phyloP scores from a whole-genome alignment of 768 basidiomycete genomes.

The Podaxis carcinomalis region DNA sequence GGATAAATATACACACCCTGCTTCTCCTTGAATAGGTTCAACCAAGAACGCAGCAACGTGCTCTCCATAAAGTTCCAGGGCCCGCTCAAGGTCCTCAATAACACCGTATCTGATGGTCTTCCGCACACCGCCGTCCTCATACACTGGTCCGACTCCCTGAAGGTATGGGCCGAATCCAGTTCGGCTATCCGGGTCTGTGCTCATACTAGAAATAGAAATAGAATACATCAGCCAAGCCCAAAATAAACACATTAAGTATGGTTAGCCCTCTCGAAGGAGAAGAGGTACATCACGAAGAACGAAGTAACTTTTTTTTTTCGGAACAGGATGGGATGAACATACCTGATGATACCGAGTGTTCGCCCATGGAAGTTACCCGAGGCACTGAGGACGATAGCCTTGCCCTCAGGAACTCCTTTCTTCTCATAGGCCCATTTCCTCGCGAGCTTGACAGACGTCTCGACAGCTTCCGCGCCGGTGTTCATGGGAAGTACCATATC shows the following conservation, averaged over 20 bases:
- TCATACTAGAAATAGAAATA: conserved; percentile 57
- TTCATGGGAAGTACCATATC: conserved; percentile 99
- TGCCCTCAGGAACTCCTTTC: conserved; percentile 77
- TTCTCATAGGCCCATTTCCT: conserved; percentile 95
- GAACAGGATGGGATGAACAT: conserved; percentile 10
- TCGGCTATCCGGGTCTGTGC: conserved; percentile 89
- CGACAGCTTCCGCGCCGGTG: conserved; percentile 97
- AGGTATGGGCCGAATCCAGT: conserved; percentile 91
- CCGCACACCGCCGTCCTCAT: conserved; percentile 31
- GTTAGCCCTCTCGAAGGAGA: background rate
- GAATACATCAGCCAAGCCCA: background rate
- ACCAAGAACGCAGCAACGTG: conserved; percentile 91
- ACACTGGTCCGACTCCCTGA: conserved; percentile 68
- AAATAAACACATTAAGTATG: background rate
- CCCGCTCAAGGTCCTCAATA: conserved; percentile 76
- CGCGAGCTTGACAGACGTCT: conserved; percentile 93
- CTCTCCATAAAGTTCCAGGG: conserved; percentile 74
- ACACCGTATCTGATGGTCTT: conserved; percentile 79
- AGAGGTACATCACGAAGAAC: too few relatives aligned
- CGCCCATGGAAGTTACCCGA: conserved; percentile 96
- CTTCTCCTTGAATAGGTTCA: conserved; percentile 99
- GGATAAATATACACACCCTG: conserved; percentile 58
- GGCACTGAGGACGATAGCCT: conserved; percentile 82
- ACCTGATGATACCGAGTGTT: conserved; percentile 86
- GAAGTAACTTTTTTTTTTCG: background rate